Percentiles rank a stretch among this genome's conserved stretches.
Conservation (phyloP, 768 basidiomycete genomes). For the Boletus insuetus region DNA sequence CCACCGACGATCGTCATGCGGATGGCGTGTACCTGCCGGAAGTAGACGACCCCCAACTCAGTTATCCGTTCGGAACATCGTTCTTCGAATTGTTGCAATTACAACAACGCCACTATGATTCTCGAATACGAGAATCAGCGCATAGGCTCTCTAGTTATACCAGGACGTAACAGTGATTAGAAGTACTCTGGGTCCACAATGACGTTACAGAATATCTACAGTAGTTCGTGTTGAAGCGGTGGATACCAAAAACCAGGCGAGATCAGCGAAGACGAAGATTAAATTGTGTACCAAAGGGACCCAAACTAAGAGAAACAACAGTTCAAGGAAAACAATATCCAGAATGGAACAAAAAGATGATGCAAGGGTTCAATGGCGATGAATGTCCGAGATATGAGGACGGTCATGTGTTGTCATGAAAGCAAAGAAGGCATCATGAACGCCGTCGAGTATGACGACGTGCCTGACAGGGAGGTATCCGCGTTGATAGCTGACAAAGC, state of each 20-base stretch:
- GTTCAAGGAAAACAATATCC: slow-evolving; percentile 32
- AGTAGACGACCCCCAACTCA: slow-evolving; percentile 85
- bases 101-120: slow-evolving; percentile 59
- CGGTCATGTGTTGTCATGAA: slow-evolving; percentile 31
- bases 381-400: slow-evolving; percentile 20
- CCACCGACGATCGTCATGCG: slow-evolving; percentile 79
- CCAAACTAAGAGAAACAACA: slow-evolving; percentile 13
- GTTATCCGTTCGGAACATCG: slow-evolving; percentile 77
- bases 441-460: slow-evolving; percentile 27
- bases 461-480: slow-evolving; percentile 19
- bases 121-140: slow-evolving; percentile 66
- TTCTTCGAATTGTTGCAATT: slow-evolving; percentile 83
- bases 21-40: slow-evolving; percentile 86
- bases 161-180: slow-evolving; percentile 34
- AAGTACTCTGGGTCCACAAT: slow-evolving; percentile 26
- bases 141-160: slow-evolving; percentile 48
- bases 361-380: slow-evolving; percentile 22
- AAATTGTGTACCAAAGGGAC: slow-evolving; percentile 10
- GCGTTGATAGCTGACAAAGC: slow-evolving; percentile 40
- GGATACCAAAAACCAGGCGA: slow-evolving; percentile 21
- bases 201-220: slow-evolving; percentile 34
- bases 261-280: slow-evolving; percentile 20
- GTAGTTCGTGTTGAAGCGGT: slow-evolving; percentile 20
- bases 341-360: slow-evolving; percentile 13
- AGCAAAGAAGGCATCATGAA: slow-evolving; percentile 34